Evolutionary conservation across 148 eudicot genomes (phyloP).

Genomic region (Spergularia marina): DNA sequence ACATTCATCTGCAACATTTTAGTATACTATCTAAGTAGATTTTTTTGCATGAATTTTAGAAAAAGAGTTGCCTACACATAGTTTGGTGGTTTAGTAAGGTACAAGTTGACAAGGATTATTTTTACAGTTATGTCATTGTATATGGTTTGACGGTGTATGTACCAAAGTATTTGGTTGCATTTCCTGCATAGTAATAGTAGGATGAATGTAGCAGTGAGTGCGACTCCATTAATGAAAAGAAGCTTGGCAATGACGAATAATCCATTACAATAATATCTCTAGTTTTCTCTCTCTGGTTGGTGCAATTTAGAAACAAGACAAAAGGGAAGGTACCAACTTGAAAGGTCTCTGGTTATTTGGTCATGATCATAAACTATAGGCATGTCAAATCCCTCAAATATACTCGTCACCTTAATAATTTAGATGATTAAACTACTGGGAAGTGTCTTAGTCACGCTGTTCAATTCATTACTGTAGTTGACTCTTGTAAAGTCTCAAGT

Average conservation of each 20-base stretch:
- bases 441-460: conserved; percentile 11
- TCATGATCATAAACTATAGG: conserved; percentile 11
- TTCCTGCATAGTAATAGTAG: neutral
- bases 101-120: conserved; percentile 18
- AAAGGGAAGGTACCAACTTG: conserved; percentile 17
- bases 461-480: conserved; percentile 18
- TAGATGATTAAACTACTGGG: conserved; percentile 8
- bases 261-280: conserved; percentile 8
- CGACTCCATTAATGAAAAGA: conserved; percentile 21
- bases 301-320: conserved; percentile 8
- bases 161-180: neutral
- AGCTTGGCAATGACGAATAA: conserved; percentile 12
- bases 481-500: neutral
- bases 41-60: no score
- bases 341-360: conserved; percentile 23
- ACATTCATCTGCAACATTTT: neutral
- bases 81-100: neutral
- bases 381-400: conserved; percentile 10
- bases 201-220: conserved; percentile 11
- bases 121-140: no score
- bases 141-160: conserved; percentile 11
- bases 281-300: conserved; percentile 25
- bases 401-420: conserved; percentile 3
- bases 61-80: no score
- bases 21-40: neutral